phyloP scores from a whole-genome alignment of 2,329 filamentous ascomycete species.

The Aureobasidium sp. region DNA sequence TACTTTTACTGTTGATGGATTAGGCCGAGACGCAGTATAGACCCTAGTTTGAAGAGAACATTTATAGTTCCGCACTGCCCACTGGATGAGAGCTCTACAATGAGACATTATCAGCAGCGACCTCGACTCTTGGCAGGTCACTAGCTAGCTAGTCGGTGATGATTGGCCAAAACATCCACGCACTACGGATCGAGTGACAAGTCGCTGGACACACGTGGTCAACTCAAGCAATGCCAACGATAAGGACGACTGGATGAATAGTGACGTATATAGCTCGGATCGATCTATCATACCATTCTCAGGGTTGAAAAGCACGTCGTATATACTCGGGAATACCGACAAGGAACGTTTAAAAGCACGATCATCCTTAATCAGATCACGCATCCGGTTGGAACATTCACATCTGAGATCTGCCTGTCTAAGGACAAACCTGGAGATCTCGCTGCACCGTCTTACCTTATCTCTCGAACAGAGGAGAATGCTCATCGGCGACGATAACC shows the following conservation, averaged over 20 bases:
- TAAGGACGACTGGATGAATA: neutral
- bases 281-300: constrained; percentile 5
- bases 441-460: neutral
- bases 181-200: constrained; percentile 1
- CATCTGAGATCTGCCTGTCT: neutral
- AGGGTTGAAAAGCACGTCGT: neutral
- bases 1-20: constrained; percentile 11
- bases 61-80: constrained; percentile 1
- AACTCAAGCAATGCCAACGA: neutral
- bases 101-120: neutral
- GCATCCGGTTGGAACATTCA: neutral
- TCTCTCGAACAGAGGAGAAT: neutral
- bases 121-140: neutral
- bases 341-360: too few relatives aligned
- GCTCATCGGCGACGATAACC: neutral
- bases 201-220: constrained; percentile 1
- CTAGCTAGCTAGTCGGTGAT: neutral
- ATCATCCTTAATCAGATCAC: neutral
- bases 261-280: neutral
- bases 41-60: constrained; percentile 12
- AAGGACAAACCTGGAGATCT: neutral
- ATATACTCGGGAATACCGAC: neutral
- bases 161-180: constrained; percentile 3
- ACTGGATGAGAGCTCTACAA: neutral
- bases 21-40: constrained; percentile 11